Conservation (phyloP, 495 filamentous ascomycete genomes). For the Daldinia grandis region DNA sequence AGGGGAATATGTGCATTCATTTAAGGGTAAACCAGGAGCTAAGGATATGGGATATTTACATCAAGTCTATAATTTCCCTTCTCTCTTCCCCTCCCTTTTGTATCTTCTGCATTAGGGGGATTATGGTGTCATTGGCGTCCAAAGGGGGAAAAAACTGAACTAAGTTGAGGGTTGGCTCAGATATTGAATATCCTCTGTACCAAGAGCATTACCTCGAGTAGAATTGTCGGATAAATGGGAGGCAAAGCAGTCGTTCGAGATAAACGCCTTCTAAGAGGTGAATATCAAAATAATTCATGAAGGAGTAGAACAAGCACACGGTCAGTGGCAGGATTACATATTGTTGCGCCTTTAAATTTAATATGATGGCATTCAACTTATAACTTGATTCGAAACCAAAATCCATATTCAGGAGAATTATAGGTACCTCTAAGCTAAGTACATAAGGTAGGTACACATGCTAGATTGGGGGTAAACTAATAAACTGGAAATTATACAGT, state of each 20-base stretch:
- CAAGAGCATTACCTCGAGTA: not conserved
- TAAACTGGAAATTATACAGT: not conserved
- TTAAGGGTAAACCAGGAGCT: not conserved
- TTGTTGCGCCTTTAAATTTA: not conserved
- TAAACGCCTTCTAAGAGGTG: not conserved
- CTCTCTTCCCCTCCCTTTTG: not conserved
- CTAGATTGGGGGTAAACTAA: not conserved
- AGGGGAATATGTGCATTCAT: not conserved
- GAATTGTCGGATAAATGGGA: not conserved
- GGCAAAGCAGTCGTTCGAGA: not conserved
- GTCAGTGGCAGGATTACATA: not conserved
- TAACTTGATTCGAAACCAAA: not conserved
- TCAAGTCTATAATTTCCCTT: not conserved
- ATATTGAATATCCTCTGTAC: not conserved
- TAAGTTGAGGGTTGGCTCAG: not conserved
- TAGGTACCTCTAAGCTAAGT: not conserved
- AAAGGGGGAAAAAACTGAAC: not conserved
- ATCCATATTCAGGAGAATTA: not conserved
- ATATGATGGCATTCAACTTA: not conserved
- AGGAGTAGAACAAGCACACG: not conserved
- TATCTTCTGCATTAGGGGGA: not conserved
- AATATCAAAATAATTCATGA: not conserved
- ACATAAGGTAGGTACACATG: no score
- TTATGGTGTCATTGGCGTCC: not conserved
- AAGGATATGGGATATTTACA: not conserved